Percentiles rank a stretch among this genome's conserved stretches.
These are phyloP conservation scores for Xanthoconium purpureum DNA, from an alignment of 768 basidiomycete species.

Conservation along the genomic window DNA sequence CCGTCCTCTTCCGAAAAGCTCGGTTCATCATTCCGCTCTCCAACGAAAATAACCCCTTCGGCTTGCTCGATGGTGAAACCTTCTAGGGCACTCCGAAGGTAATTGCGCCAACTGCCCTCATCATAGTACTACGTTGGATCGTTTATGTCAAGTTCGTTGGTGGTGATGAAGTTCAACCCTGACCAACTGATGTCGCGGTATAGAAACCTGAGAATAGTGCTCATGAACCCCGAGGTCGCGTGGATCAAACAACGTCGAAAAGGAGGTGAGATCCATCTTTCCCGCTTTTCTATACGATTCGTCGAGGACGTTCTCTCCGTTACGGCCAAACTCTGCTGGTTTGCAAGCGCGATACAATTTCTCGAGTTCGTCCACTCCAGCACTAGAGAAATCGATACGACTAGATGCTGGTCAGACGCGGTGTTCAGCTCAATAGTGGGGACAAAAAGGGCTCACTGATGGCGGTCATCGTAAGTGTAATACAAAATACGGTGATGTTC, in stretches of 20 bases:
- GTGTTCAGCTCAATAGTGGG: not conserved
- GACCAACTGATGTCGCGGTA: not conserved
- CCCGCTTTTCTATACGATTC: slow-evolving; percentile 21
- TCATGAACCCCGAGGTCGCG: not conserved
- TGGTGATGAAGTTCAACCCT: too few relatives aligned
- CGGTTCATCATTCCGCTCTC: not conserved
- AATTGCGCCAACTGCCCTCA: accelerated
- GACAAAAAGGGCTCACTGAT: not conserved
- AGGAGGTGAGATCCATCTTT: not conserved
- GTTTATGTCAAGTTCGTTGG: too few relatives aligned
- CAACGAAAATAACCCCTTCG: slow-evolving; percentile 4
- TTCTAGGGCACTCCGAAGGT: not conserved
- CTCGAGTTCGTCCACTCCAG: not conserved
- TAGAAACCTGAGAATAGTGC: not conserved
- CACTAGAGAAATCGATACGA: not conserved
- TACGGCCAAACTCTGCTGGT: slow-evolving; percentile 5
- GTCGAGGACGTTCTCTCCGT: not conserved
- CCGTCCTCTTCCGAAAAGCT: not conserved
- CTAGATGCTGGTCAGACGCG: not conserved
- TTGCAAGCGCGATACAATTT: not conserved
- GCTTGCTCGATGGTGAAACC: slow-evolving; percentile 1
- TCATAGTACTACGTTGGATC: not conserved
- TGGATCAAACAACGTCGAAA: not conserved
- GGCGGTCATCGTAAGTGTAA: not conserved
- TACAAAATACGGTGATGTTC: not conserved